Evolutionary conservation across 2,329 filamentous ascomycete genomes (phyloP).

Genomic region (Anisogramma anomala): DNA sequence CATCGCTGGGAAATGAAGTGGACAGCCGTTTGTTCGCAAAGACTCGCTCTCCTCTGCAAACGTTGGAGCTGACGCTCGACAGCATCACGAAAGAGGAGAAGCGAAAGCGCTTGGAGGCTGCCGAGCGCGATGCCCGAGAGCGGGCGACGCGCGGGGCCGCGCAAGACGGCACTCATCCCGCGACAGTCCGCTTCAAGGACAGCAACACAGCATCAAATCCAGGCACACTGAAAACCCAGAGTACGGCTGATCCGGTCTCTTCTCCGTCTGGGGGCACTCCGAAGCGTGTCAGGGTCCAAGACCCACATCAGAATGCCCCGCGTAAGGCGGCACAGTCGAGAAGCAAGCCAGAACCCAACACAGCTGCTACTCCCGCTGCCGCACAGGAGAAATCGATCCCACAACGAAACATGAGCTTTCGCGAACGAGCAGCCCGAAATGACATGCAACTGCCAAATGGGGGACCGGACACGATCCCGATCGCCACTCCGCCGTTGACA

Average conservation of each 20-base stretch:
- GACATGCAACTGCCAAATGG: slow-evolving; percentile 27
- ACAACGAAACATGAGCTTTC: slow-evolving; percentile 47
- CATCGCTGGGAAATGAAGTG: slow-evolving; percentile 27
- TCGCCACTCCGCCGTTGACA: slow-evolving; percentile 19
- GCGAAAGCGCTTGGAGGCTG: slow-evolving; percentile 70
- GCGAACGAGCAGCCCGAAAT: slow-evolving; percentile 42
- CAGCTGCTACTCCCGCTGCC: slow-evolving; percentile 17
- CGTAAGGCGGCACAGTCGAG: slow-evolving; percentile 19
- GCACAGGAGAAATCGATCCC: slow-evolving; percentile 27
- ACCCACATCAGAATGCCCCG: slow-evolving; percentile 22
- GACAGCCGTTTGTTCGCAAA: slow-evolving; percentile 54
- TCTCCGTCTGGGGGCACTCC: slow-evolving; percentile 19
- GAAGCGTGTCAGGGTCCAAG: slow-evolving; percentile 17
- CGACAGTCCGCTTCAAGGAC: slow-evolving; percentile 25
- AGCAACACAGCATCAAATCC: slow-evolving; percentile 19
- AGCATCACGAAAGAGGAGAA: slow-evolving; percentile 96
- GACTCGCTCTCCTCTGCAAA: slow-evolving; percentile 83
- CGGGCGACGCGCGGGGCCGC: slow-evolving; percentile 29
- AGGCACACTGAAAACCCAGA: slow-evolving; percentile 13
- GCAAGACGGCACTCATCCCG: slow-evolving; percentile 18
- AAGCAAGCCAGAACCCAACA: slow-evolving; percentile 18
- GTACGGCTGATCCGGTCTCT: slow-evolving; percentile 17
- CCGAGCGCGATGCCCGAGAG: slow-evolving; percentile 62
- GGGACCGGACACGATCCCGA: slow-evolving; percentile 17
- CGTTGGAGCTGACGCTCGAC: slow-evolving; percentile 78